phyloP scores from a whole-genome alignment of 148 eudicot genomes.

The Diospyros lotus region DNA sequence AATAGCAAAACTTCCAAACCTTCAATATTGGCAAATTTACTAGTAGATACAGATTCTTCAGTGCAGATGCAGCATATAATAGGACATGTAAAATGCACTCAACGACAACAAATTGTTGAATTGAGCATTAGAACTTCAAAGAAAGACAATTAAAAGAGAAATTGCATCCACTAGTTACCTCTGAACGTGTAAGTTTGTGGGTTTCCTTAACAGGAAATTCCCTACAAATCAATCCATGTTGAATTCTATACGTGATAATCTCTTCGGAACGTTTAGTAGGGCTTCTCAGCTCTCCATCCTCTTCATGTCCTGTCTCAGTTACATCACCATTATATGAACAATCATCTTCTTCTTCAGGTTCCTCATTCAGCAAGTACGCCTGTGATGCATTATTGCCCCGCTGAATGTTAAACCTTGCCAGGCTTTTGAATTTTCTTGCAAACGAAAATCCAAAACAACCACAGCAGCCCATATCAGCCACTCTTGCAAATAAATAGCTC shows the following conservation, averaged over 20 bases:
- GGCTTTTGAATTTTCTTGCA: conserved; percentile 38
- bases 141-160: not conserved
- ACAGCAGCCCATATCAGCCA: conserved; percentile 82
- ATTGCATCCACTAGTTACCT: conserved; percentile 37
- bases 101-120: conserved; percentile 5
- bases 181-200: conserved; percentile 55
- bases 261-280: conserved; percentile 67
- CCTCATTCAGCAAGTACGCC: conserved; percentile 46
- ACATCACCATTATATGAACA: conserved; percentile 35
- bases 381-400: conserved; percentile 35
- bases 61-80: not conserved
- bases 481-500: conserved; percentile 30
- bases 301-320: conserved; percentile 47
- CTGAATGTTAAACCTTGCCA: conserved; percentile 27
- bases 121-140: not conserved
- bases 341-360: conserved; percentile 39
- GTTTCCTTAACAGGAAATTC: conserved; percentile 77
- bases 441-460: conserved; percentile 83
- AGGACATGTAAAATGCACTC: not conserved
- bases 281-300: conserved; percentile 43
- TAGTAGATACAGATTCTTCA: not conserved
- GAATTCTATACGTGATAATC: conserved; percentile 46
- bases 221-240: conserved; percentile 72
- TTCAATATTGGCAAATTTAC: not conserved
- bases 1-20: not conserved